Percentiles rank a stretch among this genome's conserved stretches.
Evolutionary conservation across 2,329 filamentous ascomycete genomes (phyloP).

Genomic region (Lasiodiplodia hormozganensis): DNA sequence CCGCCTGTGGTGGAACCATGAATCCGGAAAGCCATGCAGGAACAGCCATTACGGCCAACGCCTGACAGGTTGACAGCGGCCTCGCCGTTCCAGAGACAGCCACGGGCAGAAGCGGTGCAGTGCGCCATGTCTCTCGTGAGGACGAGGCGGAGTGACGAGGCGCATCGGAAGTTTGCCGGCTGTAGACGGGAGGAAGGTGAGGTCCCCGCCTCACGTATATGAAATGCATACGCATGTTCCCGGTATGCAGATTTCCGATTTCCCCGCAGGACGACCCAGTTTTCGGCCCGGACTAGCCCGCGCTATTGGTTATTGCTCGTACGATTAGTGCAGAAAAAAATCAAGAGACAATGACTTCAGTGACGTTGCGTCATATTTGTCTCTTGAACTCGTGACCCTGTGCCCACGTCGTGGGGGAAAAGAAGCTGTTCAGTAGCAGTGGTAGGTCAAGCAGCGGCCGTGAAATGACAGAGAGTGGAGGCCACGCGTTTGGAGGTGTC

Average conservation of each 20-base stretch:
- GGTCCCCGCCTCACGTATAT: neutral
- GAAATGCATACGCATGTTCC: neutral
- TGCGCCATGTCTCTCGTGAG: conserved; percentile 3
- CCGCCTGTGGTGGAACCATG: conserved; percentile 16
- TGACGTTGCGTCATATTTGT: neutral
- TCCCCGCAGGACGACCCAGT: neutral
- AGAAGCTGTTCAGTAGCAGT: neutral
- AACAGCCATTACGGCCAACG: neutral
- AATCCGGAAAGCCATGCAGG: conserved; percentile 14
- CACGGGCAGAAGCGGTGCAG: neutral
- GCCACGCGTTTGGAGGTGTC: neutral
- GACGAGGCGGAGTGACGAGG: neutral
- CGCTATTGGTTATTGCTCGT: neutral
- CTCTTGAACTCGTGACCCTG: neutral
- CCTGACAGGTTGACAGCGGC: conserved; percentile 20
- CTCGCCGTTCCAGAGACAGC: neutral
- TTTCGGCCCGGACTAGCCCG: neutral
- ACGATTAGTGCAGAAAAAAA: conserved; percentile 7
- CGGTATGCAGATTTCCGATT: conserved; percentile 7
- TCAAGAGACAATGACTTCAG: neutral
- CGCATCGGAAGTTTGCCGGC: neutral
- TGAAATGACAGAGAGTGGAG: neutral
- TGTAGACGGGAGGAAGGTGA: neutral
- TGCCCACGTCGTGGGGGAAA: neutral
- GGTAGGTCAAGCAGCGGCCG: neutral